Evolutionary conservation across 768 basidiomycete genomes (phyloP).

Genomic region (Tylopilus balloui): DNA sequence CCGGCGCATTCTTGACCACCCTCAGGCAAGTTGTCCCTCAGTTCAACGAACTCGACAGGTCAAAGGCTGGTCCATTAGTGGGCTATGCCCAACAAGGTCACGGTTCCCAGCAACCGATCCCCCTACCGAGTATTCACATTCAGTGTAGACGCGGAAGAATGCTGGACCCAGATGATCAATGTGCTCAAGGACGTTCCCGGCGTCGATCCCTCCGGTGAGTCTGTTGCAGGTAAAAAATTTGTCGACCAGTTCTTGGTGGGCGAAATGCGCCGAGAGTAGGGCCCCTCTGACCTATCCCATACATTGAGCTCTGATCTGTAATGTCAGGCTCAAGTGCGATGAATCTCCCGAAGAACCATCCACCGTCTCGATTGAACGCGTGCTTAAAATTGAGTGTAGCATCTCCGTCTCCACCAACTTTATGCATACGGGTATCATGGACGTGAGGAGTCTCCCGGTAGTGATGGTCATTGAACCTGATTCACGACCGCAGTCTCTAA

Average conservation of each 20-base stretch:
- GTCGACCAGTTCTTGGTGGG: constrained; percentile 81
- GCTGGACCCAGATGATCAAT: constrained; percentile 71
- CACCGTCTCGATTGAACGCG: constrained; percentile 59
- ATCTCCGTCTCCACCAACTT: constrained; percentile 85
- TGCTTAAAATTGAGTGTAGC: constrained; percentile 90
- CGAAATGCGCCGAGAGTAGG: constrained; percentile 65
- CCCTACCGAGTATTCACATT: neutral
- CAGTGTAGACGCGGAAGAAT: constrained; percentile 86
- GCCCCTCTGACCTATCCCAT: neutral
- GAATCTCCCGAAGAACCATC: constrained; percentile 79
- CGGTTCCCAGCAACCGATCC: neutral
- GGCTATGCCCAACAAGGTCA: constrained; percentile 79
- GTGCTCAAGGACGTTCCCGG: constrained; percentile 68
- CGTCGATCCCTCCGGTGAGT: constrained; percentile 27
- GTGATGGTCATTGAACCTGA: constrained; percentile 8
- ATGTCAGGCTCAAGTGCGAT: constrained; percentile 64
- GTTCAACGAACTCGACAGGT: constrained; percentile 70
- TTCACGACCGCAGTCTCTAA: constrained; percentile 56
- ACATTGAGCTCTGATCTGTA: constrained; percentile 21
- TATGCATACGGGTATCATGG: constrained; percentile 80
- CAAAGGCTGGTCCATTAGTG: constrained; percentile 36
- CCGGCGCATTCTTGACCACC: constrained; percentile 59
- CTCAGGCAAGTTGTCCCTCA: constrained; percentile 83
- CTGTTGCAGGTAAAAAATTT: constrained; percentile 47
- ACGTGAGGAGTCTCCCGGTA: constrained; percentile 41